Evolutionary conservation across 768 basidiomycete species (phyloP), one percentile per base, ranked within the genome.

Genomic region (Porpolomopsis calyptriformis): DNA sequence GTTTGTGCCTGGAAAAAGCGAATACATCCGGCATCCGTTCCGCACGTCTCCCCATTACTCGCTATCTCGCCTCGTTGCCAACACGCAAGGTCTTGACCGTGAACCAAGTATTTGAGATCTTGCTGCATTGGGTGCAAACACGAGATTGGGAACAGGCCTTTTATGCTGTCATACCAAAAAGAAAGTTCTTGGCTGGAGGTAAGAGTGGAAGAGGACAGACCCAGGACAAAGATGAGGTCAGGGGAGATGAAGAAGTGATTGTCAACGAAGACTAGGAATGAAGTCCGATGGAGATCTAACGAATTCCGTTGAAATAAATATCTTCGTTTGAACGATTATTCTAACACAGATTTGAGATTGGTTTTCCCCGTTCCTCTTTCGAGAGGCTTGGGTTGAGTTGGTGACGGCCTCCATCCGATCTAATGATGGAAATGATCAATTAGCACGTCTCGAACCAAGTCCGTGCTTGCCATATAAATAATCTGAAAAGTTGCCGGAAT

Each of bases 81-180:
- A 92, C 93, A 8, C 80, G 96, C 50, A 98, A 97, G 57, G 91
- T 99, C 25, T 71, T 99, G 52, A 99, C 96, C 1, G 92, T 99
- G 45, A 98, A 99, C 63, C 96, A 97, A 65, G 84, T 85, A 22
- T 87, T 93, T 58, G 90, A 94, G 62, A 96, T 98, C 53, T 70
- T 99, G 46, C 63, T 92, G 16, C 78, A 82, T 53, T 98, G 90
- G 86, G 75, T 84, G n/a, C 85, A 89, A 57, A 79, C 74, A 11
- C 73, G 76, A 50, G 73, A 84, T 54, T 99, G 96, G 96, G 79
- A 85, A 57, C 63, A 77, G 46, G 88, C 96, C 0, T 74, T 99
- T 43, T 77, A 85, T 57, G 71, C 77, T n/a, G 87, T 94, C 42
- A 86, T 99, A 45, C 96, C 96, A 0, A 83, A 81, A 56, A 74